phyloP scores from a whole-genome alignment of 2,329 filamentous ascomycete species.

The Aspergillus novoparasiticus region DNA sequence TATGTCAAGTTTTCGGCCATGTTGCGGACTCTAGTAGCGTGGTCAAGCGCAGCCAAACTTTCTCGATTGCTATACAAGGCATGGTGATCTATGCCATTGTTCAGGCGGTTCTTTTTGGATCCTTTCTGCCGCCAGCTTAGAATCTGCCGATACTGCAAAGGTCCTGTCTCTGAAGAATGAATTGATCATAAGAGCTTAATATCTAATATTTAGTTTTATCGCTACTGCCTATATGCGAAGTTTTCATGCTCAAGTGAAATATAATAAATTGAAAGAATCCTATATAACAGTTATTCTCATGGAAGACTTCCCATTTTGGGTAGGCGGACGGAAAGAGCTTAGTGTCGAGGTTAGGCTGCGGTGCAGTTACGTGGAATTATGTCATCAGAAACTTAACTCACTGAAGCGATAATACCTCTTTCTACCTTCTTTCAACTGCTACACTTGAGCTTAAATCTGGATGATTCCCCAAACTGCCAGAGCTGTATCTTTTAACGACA shows the following conservation, averaged over 20 bases:
- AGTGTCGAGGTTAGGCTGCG: constrained; percentile 22
- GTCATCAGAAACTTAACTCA: constrained; percentile 27
- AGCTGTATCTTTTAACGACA: constrained; percentile 13
- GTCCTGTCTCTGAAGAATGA: background rate
- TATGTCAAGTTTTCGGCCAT: constrained; percentile 41
- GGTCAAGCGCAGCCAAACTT: constrained; percentile 21
- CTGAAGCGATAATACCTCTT: constrained; percentile 2
- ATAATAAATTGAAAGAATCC: background rate
- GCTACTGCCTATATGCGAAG: background rate
- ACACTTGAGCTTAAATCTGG: constrained; percentile 21
- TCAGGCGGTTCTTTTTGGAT: constrained; percentile 82
- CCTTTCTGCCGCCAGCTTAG: constrained; percentile 86
- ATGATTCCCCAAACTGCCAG: constrained; percentile 6
- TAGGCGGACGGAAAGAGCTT: background rate
- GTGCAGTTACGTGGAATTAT: constrained; percentile 30
- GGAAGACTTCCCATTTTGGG: background rate
- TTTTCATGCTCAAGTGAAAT: background rate
- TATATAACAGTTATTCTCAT: too few relatives aligned
- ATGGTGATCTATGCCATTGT: constrained; percentile 82
- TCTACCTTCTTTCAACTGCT: constrained; percentile 18
- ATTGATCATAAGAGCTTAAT: background rate
- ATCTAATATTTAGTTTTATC: background rate
- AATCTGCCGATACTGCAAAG: background rate
- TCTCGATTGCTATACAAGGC: constrained; percentile 57
- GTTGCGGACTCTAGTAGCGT: constrained; percentile 14